phyloP scores from a whole-genome alignment of 1,139 yeast species.

The Yamadazyma buinensis region DNA sequence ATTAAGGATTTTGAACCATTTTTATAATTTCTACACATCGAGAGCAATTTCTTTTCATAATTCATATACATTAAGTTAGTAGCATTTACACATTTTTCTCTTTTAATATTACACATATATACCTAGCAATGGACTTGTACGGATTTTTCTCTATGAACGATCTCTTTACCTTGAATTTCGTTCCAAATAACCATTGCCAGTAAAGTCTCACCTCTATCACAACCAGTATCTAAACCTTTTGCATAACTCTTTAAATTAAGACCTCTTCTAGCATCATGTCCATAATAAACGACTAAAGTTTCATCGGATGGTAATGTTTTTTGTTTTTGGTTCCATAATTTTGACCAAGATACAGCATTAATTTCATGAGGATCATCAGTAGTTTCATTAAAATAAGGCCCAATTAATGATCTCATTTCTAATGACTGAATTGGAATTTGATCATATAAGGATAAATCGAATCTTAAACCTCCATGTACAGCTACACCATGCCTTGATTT shows the following conservation, averaged over 20 bases:
- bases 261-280: slow-evolving; percentile 86
- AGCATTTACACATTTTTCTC: no score
- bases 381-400: slow-evolving; percentile 53
- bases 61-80: no score
- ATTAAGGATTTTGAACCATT: no score
- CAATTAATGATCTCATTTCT: slow-evolving; percentile 58
- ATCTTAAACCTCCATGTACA: slow-evolving; percentile 74
- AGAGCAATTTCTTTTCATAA: no score
- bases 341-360: slow-evolving; percentile 61
- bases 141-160: slow-evolving; percentile 22
- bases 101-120: no score
- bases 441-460: slow-evolving; percentile 55
- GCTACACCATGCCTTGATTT: slow-evolving; percentile 54
- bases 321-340: slow-evolving; percentile 55
- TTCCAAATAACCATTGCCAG: slow-evolving; percentile 59
- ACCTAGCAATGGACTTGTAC: slow-evolving; percentile 18
- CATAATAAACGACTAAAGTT: slow-evolving; percentile 63
- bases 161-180: slow-evolving; percentile 10
- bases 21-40: no score
- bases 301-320: slow-evolving; percentile 26
- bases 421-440: slow-evolving; percentile 61
- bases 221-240: slow-evolving; percentile 78
- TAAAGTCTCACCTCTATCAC: slow-evolving; percentile 70
- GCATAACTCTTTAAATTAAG: slow-evolving; percentile 61
- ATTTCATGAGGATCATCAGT: slow-evolving; percentile 47